phyloP scores from a whole-genome alignment of 2,329 filamentous ascomycete genomes.

The Arthrinium phaeospermum region DNA sequence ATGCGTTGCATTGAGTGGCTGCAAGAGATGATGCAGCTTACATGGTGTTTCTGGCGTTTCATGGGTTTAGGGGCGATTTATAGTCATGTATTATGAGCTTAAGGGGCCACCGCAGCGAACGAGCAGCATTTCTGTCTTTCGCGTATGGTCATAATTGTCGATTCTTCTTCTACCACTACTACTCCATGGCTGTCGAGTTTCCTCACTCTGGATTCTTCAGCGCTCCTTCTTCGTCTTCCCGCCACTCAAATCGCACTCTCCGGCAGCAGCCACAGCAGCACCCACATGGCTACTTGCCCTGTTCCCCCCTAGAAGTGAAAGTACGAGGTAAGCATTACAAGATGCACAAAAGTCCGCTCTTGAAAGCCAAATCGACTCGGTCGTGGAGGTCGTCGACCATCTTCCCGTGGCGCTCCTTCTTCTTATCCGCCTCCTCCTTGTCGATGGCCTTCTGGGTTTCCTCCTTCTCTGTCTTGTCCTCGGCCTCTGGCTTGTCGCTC shows the following conservation, averaged over 20 bases:
- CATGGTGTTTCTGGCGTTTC: not conserved
- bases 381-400: not conserved
- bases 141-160: not conserved
- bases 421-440: not conserved
- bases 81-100: not conserved
- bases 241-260: not conserved
- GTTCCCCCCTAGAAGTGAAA: not conserved
- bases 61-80: not conserved
- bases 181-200: too few relatives aligned
- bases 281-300: not conserved
- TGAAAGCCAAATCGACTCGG: not conserved
- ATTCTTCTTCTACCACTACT: too few relatives aligned
- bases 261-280: not conserved
- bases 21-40: not conserved
- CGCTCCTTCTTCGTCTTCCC: too few relatives aligned
- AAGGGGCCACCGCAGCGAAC: too few relatives aligned
- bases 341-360: not conserved
- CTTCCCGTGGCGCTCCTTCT: not conserved
- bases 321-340: not conserved
- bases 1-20: not conserved
- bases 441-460: not conserved
- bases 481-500: too few relatives aligned
- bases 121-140: not conserved
- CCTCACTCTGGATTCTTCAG: too few relatives aligned
- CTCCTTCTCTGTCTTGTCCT: not conserved